Evolutionary conservation across 306 rosid species (phyloP).

Genomic region (Lupinus albus): DNA sequence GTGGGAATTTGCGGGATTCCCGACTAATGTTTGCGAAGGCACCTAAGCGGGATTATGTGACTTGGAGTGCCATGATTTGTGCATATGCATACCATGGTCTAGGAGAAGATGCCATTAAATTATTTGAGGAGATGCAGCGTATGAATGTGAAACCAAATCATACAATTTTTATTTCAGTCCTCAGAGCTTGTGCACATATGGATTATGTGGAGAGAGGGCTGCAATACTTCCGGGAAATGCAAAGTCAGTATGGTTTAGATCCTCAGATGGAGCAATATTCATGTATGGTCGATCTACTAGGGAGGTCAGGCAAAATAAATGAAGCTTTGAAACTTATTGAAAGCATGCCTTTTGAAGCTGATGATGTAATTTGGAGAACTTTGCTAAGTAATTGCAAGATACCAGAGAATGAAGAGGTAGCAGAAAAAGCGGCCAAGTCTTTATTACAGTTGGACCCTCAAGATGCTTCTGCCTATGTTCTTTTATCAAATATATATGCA

Average conservation of each 20-base stretch:
- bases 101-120: conserved; percentile 71
- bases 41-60: conserved; percentile 70
- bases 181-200: conserved; percentile 81
- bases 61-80: conserved; percentile 94
- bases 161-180: conserved; percentile 80
- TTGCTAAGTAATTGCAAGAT: conserved; percentile 75
- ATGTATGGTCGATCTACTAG: conserved; percentile 83
- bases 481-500: conserved; percentile 74
- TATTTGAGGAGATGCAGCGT: conserved; percentile 72
- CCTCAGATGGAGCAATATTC: conserved; percentile 89
- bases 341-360: conserved; percentile 83
- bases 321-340: conserved; percentile 70
- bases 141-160: conserved; percentile 70
- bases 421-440: conserved; percentile 64
- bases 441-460: conserved; percentile 69
- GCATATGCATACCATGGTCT: conserved; percentile 80
- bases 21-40: conserved; percentile 69
- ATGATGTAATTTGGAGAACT: conserved; percentile 82
- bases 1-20: conserved; percentile 81
- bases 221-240: conserved; percentile 64
- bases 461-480: conserved; percentile 76
- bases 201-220: conserved; percentile 67
- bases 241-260: conserved; percentile 56
- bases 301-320: conserved; percentile 72
- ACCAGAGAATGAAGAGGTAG: conserved; percentile 76